A percentile compares a stretch with the other conserved stretches of the same genome.
Evolutionary conservation across 768 basidiomycete genomes (phyloP).

Genomic region (Jaapia argillacea): DNA sequence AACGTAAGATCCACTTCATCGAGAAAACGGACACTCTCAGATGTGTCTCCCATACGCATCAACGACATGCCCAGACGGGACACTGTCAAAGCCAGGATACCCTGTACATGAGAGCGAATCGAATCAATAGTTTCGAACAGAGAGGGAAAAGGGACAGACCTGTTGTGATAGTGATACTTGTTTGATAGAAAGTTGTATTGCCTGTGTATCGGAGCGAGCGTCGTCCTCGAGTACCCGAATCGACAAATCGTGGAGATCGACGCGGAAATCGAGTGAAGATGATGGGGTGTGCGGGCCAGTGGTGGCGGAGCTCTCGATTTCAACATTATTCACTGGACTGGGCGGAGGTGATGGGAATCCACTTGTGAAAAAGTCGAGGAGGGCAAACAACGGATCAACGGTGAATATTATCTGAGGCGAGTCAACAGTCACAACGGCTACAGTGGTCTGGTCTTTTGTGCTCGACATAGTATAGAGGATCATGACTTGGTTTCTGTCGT

Average conservation of each 20-base stretch:
- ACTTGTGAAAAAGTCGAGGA: conserved; percentile 77
- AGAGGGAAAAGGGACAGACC: conserved; percentile 31
- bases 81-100: conserved; percentile 71
- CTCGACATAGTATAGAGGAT: conserved; percentile 76
- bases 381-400: conserved; percentile 79
- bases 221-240: conserved; percentile 86
- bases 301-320: conserved; percentile 1
- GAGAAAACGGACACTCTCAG: conserved; percentile 83
- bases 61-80: conserved; percentile 89
- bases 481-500: conserved; percentile 90
- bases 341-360: conserved; percentile 26
- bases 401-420: conserved; percentile 90
- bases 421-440: conserved; percentile 84
- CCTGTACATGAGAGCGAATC: conserved; percentile 34
- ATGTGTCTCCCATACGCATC: conserved; percentile 71
- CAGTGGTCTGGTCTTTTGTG: conserved; percentile 39
- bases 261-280: conserved; percentile 45
- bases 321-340: too few species aligned
- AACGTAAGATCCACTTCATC: conserved; percentile 88
- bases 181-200: conserved; percentile 76
- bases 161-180: conserved; percentile 88
- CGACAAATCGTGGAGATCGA: conserved; percentile 87
- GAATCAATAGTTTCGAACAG: background rate
- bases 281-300: conserved; percentile 9
- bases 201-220: conserved; percentile 64